Conservation (phyloP, 441 rosid genomes). For the Adansonia grandidieri region DNA sequence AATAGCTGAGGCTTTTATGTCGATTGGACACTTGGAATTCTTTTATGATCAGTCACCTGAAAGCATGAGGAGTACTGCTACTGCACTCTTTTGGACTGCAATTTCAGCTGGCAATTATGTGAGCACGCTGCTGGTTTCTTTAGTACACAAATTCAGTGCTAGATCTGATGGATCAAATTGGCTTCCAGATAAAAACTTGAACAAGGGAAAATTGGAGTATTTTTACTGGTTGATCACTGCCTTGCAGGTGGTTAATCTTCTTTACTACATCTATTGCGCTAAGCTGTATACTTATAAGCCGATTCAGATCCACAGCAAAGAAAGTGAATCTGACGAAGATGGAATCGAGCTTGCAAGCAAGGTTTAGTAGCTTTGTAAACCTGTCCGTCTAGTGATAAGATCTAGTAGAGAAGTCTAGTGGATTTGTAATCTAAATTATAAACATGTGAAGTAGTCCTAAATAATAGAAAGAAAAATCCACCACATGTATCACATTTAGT, state of each 20-base stretch:
- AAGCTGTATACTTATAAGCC: constrained; percentile 81
- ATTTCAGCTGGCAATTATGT: constrained; percentile 75
- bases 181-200: constrained; percentile 78
- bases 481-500: not conserved
- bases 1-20: constrained; percentile 89
- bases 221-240: constrained; percentile 82
- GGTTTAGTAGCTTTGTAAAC: constrained; percentile 32
- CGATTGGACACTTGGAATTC: constrained; percentile 87
- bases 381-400: not conserved
- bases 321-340: constrained; percentile 29
- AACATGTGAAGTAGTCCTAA: not conserved
- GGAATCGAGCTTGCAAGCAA: constrained; percentile 43
- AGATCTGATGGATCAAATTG: constrained; percentile 69
- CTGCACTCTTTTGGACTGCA: constrained; percentile 75
- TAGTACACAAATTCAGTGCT: constrained; percentile 66
- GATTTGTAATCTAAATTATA: not conserved
- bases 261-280: constrained; percentile 69
- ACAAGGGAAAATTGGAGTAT: constrained; percentile 81
- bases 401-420: constrained; percentile 3
- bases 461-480: not conserved
- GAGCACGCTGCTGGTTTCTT: constrained; percentile 73
- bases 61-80: constrained; percentile 88
- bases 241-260: constrained; percentile 61
- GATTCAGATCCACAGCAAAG: constrained; percentile 48
- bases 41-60: constrained; percentile 91